Percentiles rank a stretch among this genome's conserved stretches.
Evolutionary conservation across 345 rosid species (phyloP).

Genomic region (Sisymbrium altissimum): DNA sequence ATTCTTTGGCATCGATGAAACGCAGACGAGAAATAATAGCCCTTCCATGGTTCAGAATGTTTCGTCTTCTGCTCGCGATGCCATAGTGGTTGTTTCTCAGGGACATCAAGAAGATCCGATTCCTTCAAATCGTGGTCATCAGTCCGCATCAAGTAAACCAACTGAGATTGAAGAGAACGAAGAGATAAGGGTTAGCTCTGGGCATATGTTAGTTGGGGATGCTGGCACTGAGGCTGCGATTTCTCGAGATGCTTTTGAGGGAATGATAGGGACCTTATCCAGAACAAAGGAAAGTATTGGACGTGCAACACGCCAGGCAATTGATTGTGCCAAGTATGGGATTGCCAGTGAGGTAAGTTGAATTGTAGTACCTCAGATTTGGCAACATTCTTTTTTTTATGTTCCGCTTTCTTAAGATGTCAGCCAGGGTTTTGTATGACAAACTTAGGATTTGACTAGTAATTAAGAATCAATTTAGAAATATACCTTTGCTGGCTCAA

Average conservation of each 20-base stretch:
- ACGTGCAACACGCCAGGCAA: conserved; percentile 94
- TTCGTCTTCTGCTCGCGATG: conserved; percentile 40
- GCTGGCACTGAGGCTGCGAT: conserved; percentile 92
- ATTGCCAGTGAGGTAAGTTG: conserved; percentile 82
- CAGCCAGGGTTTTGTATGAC: not conserved
- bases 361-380: conserved; percentile 2
- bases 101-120: conserved; percentile 42
- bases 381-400: not conserved
- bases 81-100: conserved; percentile 41
- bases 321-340: conserved; percentile 93
- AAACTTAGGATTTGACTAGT: no score
- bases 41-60: conserved; percentile 48
- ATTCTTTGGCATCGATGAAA: conserved; percentile 34
- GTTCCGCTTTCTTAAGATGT: not conserved
- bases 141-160: conserved; percentile 38
- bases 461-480: no score
- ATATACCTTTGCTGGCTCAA: no score
- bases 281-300: conserved; percentile 97
- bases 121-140: conserved; percentile 48
- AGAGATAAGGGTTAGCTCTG: conserved; percentile 66
- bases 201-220: conserved; percentile 53
- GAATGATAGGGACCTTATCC: conserved; percentile 96
- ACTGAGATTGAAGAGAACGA: conserved; percentile 56
- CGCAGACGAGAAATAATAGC: conserved; percentile 48
- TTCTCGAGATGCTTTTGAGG: conserved; percentile 96